These are phyloP conservation scores for Backusella sp. DNA, from an alignment of 192 early-diverging fungal species.

Conservation along the genomic window DNA sequence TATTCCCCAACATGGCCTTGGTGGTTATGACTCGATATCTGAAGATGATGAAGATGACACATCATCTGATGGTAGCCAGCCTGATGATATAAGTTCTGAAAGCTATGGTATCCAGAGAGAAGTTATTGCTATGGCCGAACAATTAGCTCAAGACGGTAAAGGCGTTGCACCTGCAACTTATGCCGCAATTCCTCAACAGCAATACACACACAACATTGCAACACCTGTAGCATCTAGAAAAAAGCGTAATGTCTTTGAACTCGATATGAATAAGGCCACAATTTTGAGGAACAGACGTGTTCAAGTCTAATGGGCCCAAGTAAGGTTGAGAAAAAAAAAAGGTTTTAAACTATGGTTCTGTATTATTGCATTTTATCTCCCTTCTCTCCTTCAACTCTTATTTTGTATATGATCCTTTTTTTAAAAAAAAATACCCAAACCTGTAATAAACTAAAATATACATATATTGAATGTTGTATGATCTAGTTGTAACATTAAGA, in stretches of 20 bases:
- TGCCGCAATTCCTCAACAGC: neutral
- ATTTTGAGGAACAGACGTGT: conserved; percentile 41
- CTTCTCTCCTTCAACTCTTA: neutral
- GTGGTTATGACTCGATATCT: conserved; percentile 11
- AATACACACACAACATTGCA: neutral
- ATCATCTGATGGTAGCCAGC: neutral
- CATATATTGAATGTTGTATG: neutral
- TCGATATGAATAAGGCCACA: conserved; percentile 42
- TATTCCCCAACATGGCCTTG: neutral
- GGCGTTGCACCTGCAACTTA: conserved; percentile 21
- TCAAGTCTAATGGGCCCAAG: neutral
- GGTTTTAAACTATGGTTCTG: neutral
- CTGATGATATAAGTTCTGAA: neutral
- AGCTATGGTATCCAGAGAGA: conserved; percentile 12
- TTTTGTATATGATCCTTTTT: neutral
- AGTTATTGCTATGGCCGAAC: conserved; percentile 27
- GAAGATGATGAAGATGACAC: conserved; percentile 1
- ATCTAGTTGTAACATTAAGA: neutral
- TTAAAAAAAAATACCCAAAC: neutral
- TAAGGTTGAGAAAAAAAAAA: neutral
- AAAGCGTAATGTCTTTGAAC: conserved; percentile 34
- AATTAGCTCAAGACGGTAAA: conserved; percentile 14
- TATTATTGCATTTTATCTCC: neutral
- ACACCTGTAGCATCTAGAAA: conserved; percentile 8
- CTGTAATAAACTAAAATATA: neutral